Percentiles rank a stretch among this genome's conserved stretches.
These are phyloP conservation scores for Hypoxylon perforatum DNA, from an alignment of 495 filamentous ascomycete species.

Conservation along the genomic window DNA sequence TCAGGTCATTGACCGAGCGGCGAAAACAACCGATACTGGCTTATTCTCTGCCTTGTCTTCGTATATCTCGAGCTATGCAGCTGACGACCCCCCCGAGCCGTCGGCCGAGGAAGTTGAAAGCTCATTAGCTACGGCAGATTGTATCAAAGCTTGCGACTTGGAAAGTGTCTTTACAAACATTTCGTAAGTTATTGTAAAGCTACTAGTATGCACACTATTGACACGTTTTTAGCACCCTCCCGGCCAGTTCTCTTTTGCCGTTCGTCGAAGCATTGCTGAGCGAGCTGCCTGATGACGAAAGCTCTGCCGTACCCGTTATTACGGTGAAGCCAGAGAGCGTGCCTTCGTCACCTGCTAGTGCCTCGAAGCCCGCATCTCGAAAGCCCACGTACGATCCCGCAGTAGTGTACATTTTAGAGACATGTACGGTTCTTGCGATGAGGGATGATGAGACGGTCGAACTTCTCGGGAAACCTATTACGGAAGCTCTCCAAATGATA, in stretches of 20 bases:
- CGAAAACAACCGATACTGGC: slow-evolving; percentile 79
- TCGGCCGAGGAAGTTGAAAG: slow-evolving; percentile 97
- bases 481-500: slow-evolving; percentile 81
- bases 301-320: slow-evolving; percentile 75
- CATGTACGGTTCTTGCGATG: slow-evolving; percentile 85
- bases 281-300: slow-evolving; percentile 87
- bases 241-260: slow-evolving; percentile 70
- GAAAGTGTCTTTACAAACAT: slow-evolving; percentile 86
- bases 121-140: slow-evolving; percentile 93
- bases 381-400: slow-evolving; percentile 84
- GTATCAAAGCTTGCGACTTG: slow-evolving; percentile 88
- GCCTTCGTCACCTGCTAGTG: slow-evolving; percentile 66
- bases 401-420: slow-evolving; percentile 86
- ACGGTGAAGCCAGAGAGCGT: slow-evolving; percentile 86
- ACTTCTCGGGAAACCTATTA: slow-evolving; percentile 78
- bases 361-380: slow-evolving; percentile 60
- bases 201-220: slow-evolving; percentile 12
- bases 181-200: slow-evolving; percentile 64
- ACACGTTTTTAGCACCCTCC: slow-evolving; percentile 67
- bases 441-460: slow-evolving; percentile 78
- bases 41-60: slow-evolving; percentile 93
- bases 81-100: slow-evolving; percentile 96
- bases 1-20: slow-evolving; percentile 88
- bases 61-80: slow-evolving; percentile 98
- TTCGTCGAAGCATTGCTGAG: slow-evolving; percentile 79